Base-by-base conservation (phyloP, 139 green algal genomes). In the Pseudopediastrum boryanum region DNA sequence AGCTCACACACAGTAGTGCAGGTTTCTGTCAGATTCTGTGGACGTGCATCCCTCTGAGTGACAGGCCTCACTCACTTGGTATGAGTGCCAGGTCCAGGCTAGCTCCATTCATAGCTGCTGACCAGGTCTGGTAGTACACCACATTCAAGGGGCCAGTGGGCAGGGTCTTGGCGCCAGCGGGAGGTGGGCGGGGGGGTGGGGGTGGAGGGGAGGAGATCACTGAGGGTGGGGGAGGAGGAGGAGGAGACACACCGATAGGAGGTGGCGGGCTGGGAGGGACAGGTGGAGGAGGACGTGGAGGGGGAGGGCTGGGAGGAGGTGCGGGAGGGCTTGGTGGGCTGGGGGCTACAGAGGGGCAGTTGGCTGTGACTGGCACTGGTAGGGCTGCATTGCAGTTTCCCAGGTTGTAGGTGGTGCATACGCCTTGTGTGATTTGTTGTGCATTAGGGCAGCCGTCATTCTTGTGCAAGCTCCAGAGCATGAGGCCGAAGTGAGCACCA, bases 91-190 rank as follows among this genome's bases (percentile, higher is more conserved):
- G 41, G 43, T 59, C 44, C 35, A 59, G 52, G 12, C 27, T 64
- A 16, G 83, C 41, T 2, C 74, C 74, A 0, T 29, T 66, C 2
- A 29, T 36, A 2, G 76, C 44, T 33, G 80, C 69, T 16, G 23
- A 62, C 82, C 84, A 89, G 19, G 29, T 72, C 68, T 89, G 33
- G 25, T 83, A 88, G 58, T 89, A 89, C 0, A 13, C 84, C 41
- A 71, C 63, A 23, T 51, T 71, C 16, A 66, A 31, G 4, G 58
- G 58, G 4, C 58, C 58, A 66, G 10, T 4, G 4, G 63, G 63
- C 63, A 71, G 63, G 35, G 33, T 44, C 10, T 35, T 23, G 4
- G 1, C 3, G 36, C 3, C 63, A 21, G 33, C 36, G 4, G 63
- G 35, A 8, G 63, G 13, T 1, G 63, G 35, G 63, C 63, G 33